Conservation (phyloP, 768 basidiomycete genomes). For the Phylloporus scabripes region DNA sequence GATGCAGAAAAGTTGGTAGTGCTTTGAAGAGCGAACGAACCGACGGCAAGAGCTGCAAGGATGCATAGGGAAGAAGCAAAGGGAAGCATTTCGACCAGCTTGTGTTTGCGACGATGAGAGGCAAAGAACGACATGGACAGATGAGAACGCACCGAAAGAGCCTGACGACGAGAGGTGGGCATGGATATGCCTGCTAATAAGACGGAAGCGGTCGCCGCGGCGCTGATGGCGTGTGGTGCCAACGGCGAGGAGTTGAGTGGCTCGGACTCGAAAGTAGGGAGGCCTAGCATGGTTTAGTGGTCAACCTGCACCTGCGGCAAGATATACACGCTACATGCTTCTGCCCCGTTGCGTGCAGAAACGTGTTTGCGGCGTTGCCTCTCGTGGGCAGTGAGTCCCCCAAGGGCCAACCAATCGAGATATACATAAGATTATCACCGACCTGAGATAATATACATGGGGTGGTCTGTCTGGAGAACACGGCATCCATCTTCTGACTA, state of each 20-base stretch:
- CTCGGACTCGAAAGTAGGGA: slow-evolving; percentile 27
- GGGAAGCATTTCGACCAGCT: slow-evolving; percentile 36
- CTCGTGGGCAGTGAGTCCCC: slow-evolving; percentile 10
- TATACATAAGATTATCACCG: neutral
- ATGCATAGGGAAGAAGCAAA: slow-evolving; percentile 32
- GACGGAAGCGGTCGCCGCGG: slow-evolving; percentile 29
- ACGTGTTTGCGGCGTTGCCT: slow-evolving; percentile 31
- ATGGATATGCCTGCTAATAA: slow-evolving; percentile 27
- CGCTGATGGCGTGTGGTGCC: slow-evolving; percentile 28
- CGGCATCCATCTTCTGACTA: neutral
- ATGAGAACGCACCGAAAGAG: slow-evolving; percentile 27
- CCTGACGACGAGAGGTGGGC: slow-evolving; percentile 23
- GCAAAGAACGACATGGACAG: slow-evolving; percentile 10
- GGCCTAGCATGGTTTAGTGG: slow-evolving; percentile 29
- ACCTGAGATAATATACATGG: too few relatives aligned
- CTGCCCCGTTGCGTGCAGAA: slow-evolving; percentile 17
- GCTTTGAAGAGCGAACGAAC: slow-evolving; percentile 28
- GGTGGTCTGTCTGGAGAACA: too few relatives aligned
- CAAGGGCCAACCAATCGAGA: slow-evolving; percentile 4
- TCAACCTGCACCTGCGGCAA: slow-evolving; percentile 19
- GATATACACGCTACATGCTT: slow-evolving; percentile 22
- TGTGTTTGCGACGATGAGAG: slow-evolving; percentile 13
- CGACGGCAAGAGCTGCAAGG: slow-evolving; percentile 30
- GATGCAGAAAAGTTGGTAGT: slow-evolving; percentile 6
- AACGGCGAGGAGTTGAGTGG: slow-evolving; percentile 23